A percentile compares a stretch with the other conserved stretches of the same genome.
These are phyloP conservation scores for Terfezia boudieri DNA, from an alignment of 495 filamentous ascomycete genomes.

Conservation along the genomic window DNA sequence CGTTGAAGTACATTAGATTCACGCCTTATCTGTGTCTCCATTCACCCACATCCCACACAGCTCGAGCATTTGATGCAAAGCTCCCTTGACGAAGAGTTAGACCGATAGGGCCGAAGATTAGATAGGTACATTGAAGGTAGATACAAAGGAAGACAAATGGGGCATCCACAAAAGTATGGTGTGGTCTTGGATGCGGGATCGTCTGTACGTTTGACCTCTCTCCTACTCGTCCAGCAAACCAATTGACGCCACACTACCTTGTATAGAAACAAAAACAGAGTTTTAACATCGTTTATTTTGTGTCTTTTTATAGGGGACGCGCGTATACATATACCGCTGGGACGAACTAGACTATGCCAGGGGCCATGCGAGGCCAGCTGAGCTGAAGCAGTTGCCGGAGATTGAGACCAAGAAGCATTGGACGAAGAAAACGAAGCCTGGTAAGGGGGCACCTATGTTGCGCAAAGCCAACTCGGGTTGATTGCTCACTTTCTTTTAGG, in stretches of 20 bases:
- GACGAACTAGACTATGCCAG: conserved; percentile 47
- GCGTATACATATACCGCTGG: conserved; percentile 86
- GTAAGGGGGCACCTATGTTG: conserved; percentile 19
- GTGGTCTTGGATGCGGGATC: conserved; percentile 49
- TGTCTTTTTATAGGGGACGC: conserved; percentile 36
- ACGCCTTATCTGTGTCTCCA: no score
- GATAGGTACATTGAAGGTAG: no score
- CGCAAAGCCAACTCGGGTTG: neutral
- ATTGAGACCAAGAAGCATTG: conserved; percentile 66
- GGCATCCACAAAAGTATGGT: conserved; percentile 30
- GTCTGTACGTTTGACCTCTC: conserved; percentile 28
- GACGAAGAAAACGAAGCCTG: conserved; percentile 83
- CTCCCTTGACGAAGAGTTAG: no score
- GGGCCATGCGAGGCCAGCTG: conserved; percentile 32
- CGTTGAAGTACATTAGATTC: no score
- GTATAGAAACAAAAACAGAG: no score
- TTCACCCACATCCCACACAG: no score
- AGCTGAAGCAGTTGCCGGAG: conserved; percentile 49
- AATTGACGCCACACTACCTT: neutral
- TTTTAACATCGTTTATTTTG: neutral
- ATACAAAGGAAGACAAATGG: neutral
- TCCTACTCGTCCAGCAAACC: neutral
- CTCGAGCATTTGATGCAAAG: no score
- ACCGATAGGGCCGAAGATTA: neutral
- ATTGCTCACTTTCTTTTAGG: conserved; percentile 23